Conservation (phyloP, 1,139 yeast genomes). For the Tardiomyces depauwii region DNA sequence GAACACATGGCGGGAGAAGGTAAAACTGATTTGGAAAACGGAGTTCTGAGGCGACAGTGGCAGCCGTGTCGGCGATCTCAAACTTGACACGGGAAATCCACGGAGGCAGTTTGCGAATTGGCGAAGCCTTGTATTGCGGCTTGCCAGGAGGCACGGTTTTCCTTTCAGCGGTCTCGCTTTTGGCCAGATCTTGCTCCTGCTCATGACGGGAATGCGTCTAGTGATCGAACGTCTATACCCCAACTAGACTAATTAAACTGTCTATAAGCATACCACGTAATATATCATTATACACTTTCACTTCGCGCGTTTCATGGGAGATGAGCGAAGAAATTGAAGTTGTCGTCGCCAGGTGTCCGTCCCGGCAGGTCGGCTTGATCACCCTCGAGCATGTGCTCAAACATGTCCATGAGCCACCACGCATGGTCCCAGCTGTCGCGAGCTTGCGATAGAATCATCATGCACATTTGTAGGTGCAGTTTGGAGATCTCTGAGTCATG, state of each 20-base stretch:
- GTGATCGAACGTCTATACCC: no score
- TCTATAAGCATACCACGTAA: no score
- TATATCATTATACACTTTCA: no score
- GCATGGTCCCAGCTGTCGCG: constrained; percentile 30
- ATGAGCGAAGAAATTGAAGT: not conserved
- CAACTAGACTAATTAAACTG: no score
- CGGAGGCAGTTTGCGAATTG: constrained; percentile 20
- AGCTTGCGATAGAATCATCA: constrained; percentile 8
- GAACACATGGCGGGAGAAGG: no score
- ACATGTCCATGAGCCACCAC: constrained; percentile 6
- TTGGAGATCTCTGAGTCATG: constrained; percentile 1
- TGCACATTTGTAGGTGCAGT: constrained; percentile 9
- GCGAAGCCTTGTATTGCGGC: not conserved
- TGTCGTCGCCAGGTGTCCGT: not conserved
- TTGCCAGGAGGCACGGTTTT: not conserved
- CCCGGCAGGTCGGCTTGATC: not conserved
- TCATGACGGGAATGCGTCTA: no score
- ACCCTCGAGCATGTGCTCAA: constrained; percentile 31
- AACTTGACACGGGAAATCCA: constrained; percentile 22
- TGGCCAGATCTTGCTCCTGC: not conserved
- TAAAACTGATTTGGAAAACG: no score
- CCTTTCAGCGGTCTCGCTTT: no score
- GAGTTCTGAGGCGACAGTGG: constrained; percentile 15
- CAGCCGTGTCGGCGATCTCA: constrained; percentile 18
- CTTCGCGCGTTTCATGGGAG: no score